Percentiles rank a stretch among this genome's conserved stretches.
These are phyloP conservation scores for Chaetomium olivaceum DNA, from an alignment of 2,329 filamentous ascomycete genomes.

Conservation along the genomic window DNA sequence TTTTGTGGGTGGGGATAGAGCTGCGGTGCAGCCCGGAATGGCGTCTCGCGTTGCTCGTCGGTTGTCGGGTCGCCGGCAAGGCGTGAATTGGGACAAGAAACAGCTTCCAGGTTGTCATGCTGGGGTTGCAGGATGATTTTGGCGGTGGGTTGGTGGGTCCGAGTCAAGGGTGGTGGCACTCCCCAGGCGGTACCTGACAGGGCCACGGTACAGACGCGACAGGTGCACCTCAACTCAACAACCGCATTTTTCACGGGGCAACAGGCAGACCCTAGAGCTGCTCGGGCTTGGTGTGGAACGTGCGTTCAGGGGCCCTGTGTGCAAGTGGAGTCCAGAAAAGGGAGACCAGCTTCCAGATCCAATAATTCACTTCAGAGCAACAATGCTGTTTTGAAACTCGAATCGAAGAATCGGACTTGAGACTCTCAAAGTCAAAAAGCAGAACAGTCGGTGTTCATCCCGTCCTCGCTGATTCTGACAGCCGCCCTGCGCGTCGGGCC, in stretches of 20 bases:
- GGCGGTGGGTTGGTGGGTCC: constrained; percentile 22
- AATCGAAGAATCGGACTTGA: neutral
- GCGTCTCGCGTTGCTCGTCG: constrained; percentile 13
- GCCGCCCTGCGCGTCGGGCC: neutral
- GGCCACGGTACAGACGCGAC: constrained; percentile 20
- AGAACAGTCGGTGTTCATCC: too few species aligned
- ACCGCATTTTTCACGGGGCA: constrained; percentile 32
- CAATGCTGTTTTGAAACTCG: neutral
- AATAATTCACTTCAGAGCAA: constrained; percentile 4
- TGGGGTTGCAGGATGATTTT: constrained; percentile 29
- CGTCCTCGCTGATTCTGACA: neutral
- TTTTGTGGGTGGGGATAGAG: constrained; percentile 1
- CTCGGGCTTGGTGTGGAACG: constrained; percentile 10
- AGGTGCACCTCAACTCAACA: constrained; percentile 15
- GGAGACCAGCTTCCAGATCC: constrained; percentile 5
- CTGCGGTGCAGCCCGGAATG: constrained; percentile 18
- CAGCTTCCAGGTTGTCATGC: constrained; percentile 2
- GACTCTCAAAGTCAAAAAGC: neutral
- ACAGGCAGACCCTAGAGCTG: constrained; percentile 19
- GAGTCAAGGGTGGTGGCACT: constrained; percentile 16
- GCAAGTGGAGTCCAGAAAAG: constrained; percentile 18
- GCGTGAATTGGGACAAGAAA: constrained; percentile 22
- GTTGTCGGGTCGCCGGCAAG: constrained; percentile 25
- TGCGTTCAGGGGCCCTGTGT: constrained; percentile 17
- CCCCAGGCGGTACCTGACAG: constrained; percentile 11